Conservation (phyloP, 2,329 filamentous ascomycete species). For the Piedraia hortae region DNA sequence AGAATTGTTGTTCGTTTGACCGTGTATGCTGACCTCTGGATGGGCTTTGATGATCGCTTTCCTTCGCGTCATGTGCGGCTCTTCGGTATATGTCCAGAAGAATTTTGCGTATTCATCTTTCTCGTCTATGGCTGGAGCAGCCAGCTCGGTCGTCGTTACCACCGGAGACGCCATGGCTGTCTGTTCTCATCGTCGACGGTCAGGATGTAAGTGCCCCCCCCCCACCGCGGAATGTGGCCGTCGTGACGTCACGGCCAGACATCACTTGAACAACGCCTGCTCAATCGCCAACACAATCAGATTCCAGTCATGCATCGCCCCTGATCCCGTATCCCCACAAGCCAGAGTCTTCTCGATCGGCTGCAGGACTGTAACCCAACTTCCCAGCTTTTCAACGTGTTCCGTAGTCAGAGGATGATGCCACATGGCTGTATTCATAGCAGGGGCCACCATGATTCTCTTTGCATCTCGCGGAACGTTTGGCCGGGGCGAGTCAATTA, state of each 20-base stretch:
- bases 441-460: constrained; percentile 46
- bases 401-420: constrained; percentile 50
- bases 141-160: too few relatives aligned
- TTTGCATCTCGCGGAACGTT: constrained; percentile 21
- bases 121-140: too few relatives aligned
- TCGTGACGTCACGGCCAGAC: too few relatives aligned
- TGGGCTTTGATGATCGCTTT: constrained; percentile 95
- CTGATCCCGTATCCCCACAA: constrained; percentile 58
- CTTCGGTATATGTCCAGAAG: constrained; percentile 98
- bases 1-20: not conserved
- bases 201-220: too few relatives aligned
- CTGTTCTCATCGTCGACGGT: too few relatives aligned
- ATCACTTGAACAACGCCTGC: constrained; percentile 14
- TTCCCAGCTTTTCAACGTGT: constrained; percentile 35
- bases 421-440: constrained; percentile 88
- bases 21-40: constrained; percentile 45
- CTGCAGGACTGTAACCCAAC: constrained; percentile 40
- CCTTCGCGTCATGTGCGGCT: constrained; percentile 74
- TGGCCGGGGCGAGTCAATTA: constrained; percentile 20
- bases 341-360: constrained; percentile 55
- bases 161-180: too few relatives aligned
- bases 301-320: constrained; percentile 61
- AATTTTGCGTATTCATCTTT: constrained; percentile 21
- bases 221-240: too few relatives aligned
- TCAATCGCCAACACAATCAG: constrained; percentile 43